Evolutionary conservation across 73 alveolate genomes (phyloP).

Genomic region (Blepharisma japonicum): DNA sequence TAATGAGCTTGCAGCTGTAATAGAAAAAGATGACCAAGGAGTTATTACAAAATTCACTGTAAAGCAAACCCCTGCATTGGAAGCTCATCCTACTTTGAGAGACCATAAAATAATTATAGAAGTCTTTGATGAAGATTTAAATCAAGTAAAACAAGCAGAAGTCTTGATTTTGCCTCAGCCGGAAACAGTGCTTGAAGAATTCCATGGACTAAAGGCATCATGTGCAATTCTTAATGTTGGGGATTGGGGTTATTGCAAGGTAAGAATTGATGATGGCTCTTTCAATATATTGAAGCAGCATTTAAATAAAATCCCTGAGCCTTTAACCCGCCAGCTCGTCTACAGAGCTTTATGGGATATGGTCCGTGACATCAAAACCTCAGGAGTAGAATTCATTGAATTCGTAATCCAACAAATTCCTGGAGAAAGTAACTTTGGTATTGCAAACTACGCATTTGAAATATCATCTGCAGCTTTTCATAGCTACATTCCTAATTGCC

Average conservation of each 20-base stretch:
- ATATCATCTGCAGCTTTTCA: conserved; percentile 42
- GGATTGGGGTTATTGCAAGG: conserved; percentile 26
- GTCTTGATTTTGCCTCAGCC: conserved; percentile 31
- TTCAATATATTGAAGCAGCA: conserved; percentile 24
- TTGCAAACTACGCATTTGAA: conserved; percentile 46
- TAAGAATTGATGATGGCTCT: conserved; percentile 26
- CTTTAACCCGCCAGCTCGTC: conserved; percentile 54
- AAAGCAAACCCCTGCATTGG: conserved; percentile 65
- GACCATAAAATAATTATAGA: conserved; percentile 61
- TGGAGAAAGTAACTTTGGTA: conserved; percentile 50
- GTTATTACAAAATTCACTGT: conserved; percentile 51
- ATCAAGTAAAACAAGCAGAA: conserved; percentile 17
- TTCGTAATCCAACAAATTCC: conserved; percentile 45
- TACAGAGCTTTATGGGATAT: conserved; percentile 67
- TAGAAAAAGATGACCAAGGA: conserved; percentile 52
- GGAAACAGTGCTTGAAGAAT: conserved; percentile 36
- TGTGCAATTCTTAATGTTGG: conserved; percentile 7
- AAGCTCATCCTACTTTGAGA: conserved; percentile 66
- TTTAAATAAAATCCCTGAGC: conserved; percentile 36
- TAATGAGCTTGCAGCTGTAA: conserved; percentile 67
- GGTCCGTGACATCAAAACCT: conserved; percentile 69
- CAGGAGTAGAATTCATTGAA: conserved; percentile 58
- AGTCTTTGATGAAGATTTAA: conserved; percentile 57
- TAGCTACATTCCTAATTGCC: conserved; percentile 44
- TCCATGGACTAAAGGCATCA: neutral